A percentile compares a stretch with the other conserved stretches of the same genome.
These are phyloP conservation scores for Pseudogymnoascus sp. DNA, from an alignment of 2,329 filamentous ascomycete genomes.

Conservation along the genomic window DNA sequence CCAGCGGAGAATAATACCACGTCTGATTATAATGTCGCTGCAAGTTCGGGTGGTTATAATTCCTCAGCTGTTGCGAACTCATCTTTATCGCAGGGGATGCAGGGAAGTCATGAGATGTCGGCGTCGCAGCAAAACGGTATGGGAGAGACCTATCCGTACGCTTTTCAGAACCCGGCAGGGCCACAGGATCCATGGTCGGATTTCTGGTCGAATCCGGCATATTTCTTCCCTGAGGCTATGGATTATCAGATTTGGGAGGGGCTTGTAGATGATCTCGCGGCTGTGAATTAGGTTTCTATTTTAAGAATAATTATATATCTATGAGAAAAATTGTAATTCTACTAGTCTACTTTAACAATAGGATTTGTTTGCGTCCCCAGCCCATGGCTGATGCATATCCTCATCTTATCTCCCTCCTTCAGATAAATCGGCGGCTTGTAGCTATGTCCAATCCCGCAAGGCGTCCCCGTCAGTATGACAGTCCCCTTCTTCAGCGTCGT, in stretches of 20 bases:
- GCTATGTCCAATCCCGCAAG: constrained; percentile 12
- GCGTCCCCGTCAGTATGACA: constrained; percentile 16
- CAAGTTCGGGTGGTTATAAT: not conserved
- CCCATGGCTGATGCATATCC: constrained; percentile 18
- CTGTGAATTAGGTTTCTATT: not conserved
- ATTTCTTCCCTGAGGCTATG: constrained; percentile 21
- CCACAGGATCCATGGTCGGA: constrained; percentile 4
- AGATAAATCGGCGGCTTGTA: constrained; percentile 31
- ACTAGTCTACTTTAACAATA: constrained; percentile 12
- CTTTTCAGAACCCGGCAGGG: not conserved
- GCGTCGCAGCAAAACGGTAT: not conserved
- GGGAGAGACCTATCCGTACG: not conserved
- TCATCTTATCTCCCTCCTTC: constrained; percentile 25
- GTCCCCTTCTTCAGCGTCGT: constrained; percentile 15
- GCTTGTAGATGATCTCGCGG: constrained; percentile 17
- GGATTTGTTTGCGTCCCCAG: constrained; percentile 22
- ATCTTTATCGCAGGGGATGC: not conserved
- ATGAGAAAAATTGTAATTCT: not conserved
- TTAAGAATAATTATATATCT: not conserved
- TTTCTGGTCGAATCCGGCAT: constrained; percentile 17
- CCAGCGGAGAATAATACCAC: not conserved
- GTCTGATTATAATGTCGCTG: not conserved
- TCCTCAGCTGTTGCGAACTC: not conserved
- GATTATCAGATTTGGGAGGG: constrained; percentile 22
- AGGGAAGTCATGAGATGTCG: not conserved